Base-by-base conservation (phyloP, 257 asterid genomes). In the Handroanthus guayacan region DNA sequence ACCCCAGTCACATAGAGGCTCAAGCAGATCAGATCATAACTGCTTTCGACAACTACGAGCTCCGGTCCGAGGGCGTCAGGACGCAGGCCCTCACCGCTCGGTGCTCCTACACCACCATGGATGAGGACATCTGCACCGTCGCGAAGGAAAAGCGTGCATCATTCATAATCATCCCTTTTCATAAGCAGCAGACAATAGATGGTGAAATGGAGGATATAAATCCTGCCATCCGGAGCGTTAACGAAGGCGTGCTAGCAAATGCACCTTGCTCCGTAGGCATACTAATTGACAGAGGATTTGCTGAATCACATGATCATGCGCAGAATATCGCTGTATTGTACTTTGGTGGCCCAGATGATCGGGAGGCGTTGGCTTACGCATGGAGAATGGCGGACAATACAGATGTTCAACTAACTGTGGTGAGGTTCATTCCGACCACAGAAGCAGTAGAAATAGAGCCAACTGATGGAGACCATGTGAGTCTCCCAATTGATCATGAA, bases 231-330 rank as follows among this genome's bases (percentile, higher is more conserved):
- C 81, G 86, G 18, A 77, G 83, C 17, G 91, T 95, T 43, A 95
- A 95, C 2, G 97, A 93, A 74, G 88, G 89, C 1, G 90, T 95
- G 2, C 83, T 93, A 11, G 91, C 81, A 5, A 80, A 74, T 14
- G 97, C 99, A 1, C 94, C 98, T 5, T 95, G 99, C 83, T 89
- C 98, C 0, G 97, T 95, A 3, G 99, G 98, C 38, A 85, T 95
- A 58, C 78, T 95, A 41, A 74, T 91, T 2, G 94, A 90, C 55
- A 83, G 93, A 41, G 97, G 97, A 11, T 69, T 60, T 17, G 69
- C 82, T 0, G 90, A 84, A 61, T 14, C 81, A 0, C 80, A 81
- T 0, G 84, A 84, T 52, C 81, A 72, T 2, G 87, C 92, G 3
- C 74, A 73, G n/a, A 87, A 84, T 54, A 77, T 94, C 8, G 87